A percentile compares a stretch with the other conserved stretches of the same genome.
phyloP scores from a whole-genome alignment of 495 filamentous ascomycete genomes.

The Xylaria scruposa region DNA sequence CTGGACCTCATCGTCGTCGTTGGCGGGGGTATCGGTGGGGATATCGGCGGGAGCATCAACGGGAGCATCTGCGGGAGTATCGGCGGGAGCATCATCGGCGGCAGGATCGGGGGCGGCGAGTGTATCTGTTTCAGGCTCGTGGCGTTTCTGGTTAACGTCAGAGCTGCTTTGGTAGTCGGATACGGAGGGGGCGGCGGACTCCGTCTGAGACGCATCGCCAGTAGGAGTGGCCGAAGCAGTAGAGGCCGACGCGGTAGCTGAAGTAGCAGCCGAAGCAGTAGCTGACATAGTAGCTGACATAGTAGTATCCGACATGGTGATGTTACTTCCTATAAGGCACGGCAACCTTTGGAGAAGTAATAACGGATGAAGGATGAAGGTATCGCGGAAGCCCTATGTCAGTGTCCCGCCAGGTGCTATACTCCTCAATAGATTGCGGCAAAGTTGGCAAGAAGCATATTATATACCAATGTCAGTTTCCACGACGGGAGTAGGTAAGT shows the following conservation, averaged over 20 bases:
- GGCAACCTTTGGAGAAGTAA: background rate
- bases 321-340: background rate
- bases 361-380: background rate
- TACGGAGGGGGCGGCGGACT: conserved; percentile 10
- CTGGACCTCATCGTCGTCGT: conserved; percentile 22
- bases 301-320: conserved; percentile 13
- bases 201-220: background rate
- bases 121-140: background rate
- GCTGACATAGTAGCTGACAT: background rate
- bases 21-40: background rate
- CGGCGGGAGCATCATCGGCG: background rate
- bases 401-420: background rate
- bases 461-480: conserved; percentile 1
- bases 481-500: background rate
- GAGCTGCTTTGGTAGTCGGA: conserved; percentile 16
- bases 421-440: background rate
- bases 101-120: background rate
- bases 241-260: no score
- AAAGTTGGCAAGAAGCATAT: background rate
- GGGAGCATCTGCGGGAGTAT: background rate
- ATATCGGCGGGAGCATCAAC: background rate
- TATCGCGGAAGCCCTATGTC: background rate
- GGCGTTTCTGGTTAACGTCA: background rate
- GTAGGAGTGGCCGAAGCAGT: background rate
- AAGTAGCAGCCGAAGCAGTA: no score